Conservation (phyloP, 139 green algal species). For the Limnomonas spitsbergensis region DNA sequence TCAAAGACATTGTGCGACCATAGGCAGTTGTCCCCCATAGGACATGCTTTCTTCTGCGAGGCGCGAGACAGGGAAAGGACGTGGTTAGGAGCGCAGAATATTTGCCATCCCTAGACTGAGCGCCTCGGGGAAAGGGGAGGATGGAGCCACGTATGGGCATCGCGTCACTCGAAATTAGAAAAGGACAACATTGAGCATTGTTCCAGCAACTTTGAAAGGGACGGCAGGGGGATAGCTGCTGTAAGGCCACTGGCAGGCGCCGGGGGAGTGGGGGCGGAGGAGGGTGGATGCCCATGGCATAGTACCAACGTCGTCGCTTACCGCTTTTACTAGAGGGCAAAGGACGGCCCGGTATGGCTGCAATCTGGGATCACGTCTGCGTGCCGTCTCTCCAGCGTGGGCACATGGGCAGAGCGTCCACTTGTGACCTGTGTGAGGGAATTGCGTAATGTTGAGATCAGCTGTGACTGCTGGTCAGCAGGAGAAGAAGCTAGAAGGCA, state of each 20-base stretch:
- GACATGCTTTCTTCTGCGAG: conserved; percentile 64
- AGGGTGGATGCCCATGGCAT: no score
- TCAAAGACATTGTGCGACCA: conserved; percentile 89
- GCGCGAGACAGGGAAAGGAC: neutral
- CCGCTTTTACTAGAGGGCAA: conserved; percentile 44
- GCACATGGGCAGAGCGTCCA: conserved; percentile 48
- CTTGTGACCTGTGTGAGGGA: conserved; percentile 34
- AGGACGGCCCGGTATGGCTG: conserved; percentile 36
- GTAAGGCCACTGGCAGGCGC: no score
- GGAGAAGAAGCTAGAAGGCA: no score
- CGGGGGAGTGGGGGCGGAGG: no score
- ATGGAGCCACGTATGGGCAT: no score
- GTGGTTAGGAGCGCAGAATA: neutral
- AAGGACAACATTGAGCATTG: neutral
- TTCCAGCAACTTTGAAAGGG: no score
- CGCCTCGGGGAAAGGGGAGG: neutral
- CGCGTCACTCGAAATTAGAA: neutral
- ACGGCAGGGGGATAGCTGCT: no score
- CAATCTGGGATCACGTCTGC: conserved; percentile 28
- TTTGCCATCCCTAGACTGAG: no score
- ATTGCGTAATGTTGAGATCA: no score
- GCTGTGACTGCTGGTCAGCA: no score
- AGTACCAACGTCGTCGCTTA: conserved; percentile 13
- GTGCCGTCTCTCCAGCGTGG: conserved; percentile 38
- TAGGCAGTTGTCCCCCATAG: conserved; percentile 66